Evolutionary conservation across 441 rosid species (phyloP).

Genomic region (Adansonia grandidieri): DNA sequence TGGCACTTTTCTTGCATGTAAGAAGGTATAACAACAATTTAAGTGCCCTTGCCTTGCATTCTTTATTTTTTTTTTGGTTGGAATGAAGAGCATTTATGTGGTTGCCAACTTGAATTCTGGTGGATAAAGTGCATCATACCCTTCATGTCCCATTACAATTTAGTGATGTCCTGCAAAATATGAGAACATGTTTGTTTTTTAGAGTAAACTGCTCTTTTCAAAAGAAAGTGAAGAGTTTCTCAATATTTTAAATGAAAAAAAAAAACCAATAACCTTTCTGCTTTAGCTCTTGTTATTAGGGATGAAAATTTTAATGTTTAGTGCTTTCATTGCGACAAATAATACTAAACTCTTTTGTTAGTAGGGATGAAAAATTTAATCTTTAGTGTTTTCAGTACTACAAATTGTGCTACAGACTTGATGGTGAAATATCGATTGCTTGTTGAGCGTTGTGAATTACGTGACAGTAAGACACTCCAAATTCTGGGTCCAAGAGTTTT

Average conservation of each 20-base stretch:
- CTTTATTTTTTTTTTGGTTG: not conserved
- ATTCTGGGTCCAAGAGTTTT: no score
- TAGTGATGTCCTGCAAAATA: constrained; percentile 13
- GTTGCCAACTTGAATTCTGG: not conserved
- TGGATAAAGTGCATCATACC: not conserved
- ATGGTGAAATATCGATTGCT: no score
- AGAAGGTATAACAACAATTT: constrained; percentile 58
- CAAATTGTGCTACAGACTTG: no score
- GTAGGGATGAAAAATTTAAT: no score
- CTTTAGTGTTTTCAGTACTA: no score
- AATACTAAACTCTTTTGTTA: no score
- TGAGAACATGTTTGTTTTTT: not conserved
- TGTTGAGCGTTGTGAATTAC: no score
- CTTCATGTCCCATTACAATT: not conserved
- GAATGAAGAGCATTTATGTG: not conserved
- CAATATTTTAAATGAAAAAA: not conserved
- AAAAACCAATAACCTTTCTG: not conserved
- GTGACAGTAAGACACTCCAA: no score
- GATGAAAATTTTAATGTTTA: no score
- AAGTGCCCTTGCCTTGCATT: not conserved
- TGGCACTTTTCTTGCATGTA: constrained; percentile 83
- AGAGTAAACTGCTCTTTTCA: not conserved
- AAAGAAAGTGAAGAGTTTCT: not conserved
- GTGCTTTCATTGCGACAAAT: no score
- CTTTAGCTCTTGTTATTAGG: no score